Conservation (phyloP, 768 basidiomycete species). For the Boletus subparvulus region DNA sequence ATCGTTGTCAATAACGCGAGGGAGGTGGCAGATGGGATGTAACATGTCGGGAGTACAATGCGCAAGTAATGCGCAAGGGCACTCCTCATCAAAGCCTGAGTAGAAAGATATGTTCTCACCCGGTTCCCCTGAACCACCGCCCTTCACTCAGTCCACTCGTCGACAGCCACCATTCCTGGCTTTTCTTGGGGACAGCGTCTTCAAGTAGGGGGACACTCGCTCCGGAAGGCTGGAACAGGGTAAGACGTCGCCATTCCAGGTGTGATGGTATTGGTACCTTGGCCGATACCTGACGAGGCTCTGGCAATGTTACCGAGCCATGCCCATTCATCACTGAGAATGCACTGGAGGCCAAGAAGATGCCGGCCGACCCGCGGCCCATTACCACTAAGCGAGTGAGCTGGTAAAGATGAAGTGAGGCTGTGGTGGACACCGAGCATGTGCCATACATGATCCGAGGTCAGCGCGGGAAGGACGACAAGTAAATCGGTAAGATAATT, state of each 20-base stretch:
- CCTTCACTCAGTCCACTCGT: constrained; percentile 90
- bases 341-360: constrained; percentile 76
- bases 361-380: constrained; percentile 87
- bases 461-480: too few species aligned
- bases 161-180: constrained; percentile 83
- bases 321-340: constrained; percentile 44
- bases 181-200: constrained; percentile 70
- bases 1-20: constrained; percentile 6
- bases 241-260: not conserved
- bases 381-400: constrained; percentile 77
- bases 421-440: constrained; percentile 46
- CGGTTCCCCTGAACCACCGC: constrained; percentile 83
- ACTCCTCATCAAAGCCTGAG: not conserved
- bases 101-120: constrained; percentile 41
- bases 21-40: not conserved
- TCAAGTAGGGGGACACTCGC: constrained; percentile 57
- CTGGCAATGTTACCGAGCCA: constrained; percentile 24
- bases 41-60: not conserved
- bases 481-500: constrained; percentile 8
- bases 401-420: constrained; percentile 37
- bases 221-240: not conserved
- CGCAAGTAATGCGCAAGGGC: not conserved
- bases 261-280: constrained; percentile 17
- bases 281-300: constrained; percentile 66
- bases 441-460: not conserved